Base-by-base conservation (phyloP, 306 rosid species). In the Fragaria vesca region DNA sequence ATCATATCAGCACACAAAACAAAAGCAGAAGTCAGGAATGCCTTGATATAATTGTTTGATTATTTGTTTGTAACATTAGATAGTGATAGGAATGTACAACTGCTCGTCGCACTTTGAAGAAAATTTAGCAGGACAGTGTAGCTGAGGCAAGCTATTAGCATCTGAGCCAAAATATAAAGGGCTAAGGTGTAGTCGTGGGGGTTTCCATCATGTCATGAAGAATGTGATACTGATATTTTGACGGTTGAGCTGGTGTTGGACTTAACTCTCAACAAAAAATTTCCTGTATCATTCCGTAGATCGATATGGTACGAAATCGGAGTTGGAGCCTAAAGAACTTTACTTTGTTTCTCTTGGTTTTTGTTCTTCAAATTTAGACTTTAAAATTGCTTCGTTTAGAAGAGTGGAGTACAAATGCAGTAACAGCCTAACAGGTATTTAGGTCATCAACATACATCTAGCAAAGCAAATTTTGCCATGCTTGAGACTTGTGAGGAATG, bases 1-100 rank as follows among this genome's bases (percentile, higher is more conserved):
- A 40, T 24, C 21, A 20, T 36, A 36, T 66, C 71, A 38, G 71
- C 71, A 66, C 71, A 66, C 3, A 66, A 66, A 66, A 38, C 48
- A 4, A 4, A 18, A 66, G 71, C 71, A 7, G 47, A 28, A 32
- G 68, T 28, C 20, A 40, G 66, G 66, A 15, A 32, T 54, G 76
- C 36, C 21, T 34, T 13, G 4, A 48, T 47, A 21, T 66, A 65
- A 32, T 76, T 76, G 42, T 50, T 21, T 52, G 12, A 66, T 76
- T 38, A 17, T 51, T 66, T 40, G 74, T 6, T 76, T 51, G 69
- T 48, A 12, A 52, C 16, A 36, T 6, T 65, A 76, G 70, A 58
- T 13, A 11, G 48, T 62, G 21, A 17, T 45, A 21, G 68, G 16
- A 57, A 57, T 13, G 52, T 8, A 36, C 4, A 12, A 57, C 40